phyloP scores from a whole-genome alignment of 2,329 filamentous ascomycete species.

The Calycina herbarum region DNA sequence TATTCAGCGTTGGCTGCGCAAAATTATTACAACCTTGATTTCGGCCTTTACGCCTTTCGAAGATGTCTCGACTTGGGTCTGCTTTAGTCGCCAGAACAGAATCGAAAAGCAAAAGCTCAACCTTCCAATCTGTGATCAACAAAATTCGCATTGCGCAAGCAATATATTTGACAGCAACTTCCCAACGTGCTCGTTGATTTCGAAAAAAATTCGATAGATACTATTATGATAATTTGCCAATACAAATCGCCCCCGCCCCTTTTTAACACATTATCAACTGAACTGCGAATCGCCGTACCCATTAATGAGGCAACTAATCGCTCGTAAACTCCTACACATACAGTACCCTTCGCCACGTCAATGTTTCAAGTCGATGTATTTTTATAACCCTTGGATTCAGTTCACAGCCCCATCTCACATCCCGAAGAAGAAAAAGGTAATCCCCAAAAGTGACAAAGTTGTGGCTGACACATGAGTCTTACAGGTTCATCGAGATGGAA shows the following conservation, averaged over 20 bases:
- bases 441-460: neutral
- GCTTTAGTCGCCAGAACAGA: constrained; percentile 39
- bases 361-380: neutral
- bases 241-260: constrained; percentile 21
- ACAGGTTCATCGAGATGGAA: neutral
- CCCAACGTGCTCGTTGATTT: constrained; percentile 35
- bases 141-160: constrained; percentile 26
- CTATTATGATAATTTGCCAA: constrained; percentile 30
- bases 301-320: constrained; percentile 31
- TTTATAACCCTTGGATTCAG: neutral
- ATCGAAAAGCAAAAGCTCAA: constrained; percentile 36
- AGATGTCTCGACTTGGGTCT: constrained; percentile 36
- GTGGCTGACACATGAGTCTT: constrained; percentile 6
- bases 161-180: constrained; percentile 32
- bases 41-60: constrained; percentile 35
- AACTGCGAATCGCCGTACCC: constrained; percentile 22
- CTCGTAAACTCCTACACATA: neutral
- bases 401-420: neutral
- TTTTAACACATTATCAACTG: constrained; percentile 13
- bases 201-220: constrained; percentile 24
- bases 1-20: constrained; percentile 38
- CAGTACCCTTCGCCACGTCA: constrained; percentile 5
- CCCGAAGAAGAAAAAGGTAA: neutral
- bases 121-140: constrained; percentile 33
- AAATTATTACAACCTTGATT: constrained; percentile 30